Evolutionary conservation across 257 asterid genomes (phyloP), one percentile per base, ranked within the genome.

Genomic region (Ophiorrhiza pumila): DNA sequence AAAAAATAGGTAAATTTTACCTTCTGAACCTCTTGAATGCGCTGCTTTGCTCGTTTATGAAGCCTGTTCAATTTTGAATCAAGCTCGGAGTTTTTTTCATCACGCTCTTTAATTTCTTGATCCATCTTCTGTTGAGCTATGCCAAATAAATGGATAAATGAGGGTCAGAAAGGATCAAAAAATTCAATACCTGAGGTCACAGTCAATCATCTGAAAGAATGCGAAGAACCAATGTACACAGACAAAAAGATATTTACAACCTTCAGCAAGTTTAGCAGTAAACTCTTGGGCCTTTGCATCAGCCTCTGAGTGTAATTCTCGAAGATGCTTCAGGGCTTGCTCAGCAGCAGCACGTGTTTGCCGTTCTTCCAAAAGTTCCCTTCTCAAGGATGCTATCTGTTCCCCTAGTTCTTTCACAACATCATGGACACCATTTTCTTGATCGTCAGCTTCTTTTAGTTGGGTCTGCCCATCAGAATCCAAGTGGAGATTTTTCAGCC

Each of bases 1-100:
- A 22, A 46, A 75, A 50, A 42, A 12, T 20, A 18, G 23, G 69
- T 35, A 62, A 18, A 49, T 65, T 72, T n/a, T 86, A 92, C 99
- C 89, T 95, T 95, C 69, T 95, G 99, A 82, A 95, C 94, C 74
- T 95, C 99, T 83, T 95, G 99, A 80, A 95, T 95, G 32, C 98
- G 98, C 78, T 91, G 99, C 80, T 95, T 95, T 79, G 99, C 99
- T 81, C 99, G 90, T 87, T 95, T 95, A 80, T 95, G 99, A 79
- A 95, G 99, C 84, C 98, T 86, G 80, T 79, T 95, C 78, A 95
- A 85, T 89, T 92, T 92, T 65, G 87, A 72, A 81, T 95, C 99
- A 60, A 95, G 92, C 87, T 95, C 99, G 1, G 96, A 80, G 68
- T 87, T 92, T 79, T 90, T 94, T 75, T 91, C 95, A 18, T 95